Base-by-base conservation (phyloP, 2,329 filamentous ascomycete species). In the Akanthomyces muscarius region DNA sequence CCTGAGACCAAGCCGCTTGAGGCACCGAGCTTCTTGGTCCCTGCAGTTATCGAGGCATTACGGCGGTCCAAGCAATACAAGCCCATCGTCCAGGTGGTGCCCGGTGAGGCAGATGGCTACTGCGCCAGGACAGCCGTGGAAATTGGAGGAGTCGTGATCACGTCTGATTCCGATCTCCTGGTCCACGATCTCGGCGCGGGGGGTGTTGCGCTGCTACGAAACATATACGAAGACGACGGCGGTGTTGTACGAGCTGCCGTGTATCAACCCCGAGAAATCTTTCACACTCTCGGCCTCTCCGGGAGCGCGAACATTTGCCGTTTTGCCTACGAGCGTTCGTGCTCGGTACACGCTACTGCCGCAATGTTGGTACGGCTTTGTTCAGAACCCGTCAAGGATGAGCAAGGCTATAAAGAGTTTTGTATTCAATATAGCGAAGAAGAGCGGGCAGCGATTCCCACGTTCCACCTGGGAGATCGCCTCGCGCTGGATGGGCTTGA, bases 131-230 rank as follows among this genome's bases (percentile, higher is more conserved):
- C 86, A 60, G 81, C 90, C 7, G 80, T 79, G n/a, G 66, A 77
- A 2, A 71, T 79, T 36, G 79, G 81, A 2, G 85, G 84, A 0
- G 77, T 80, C 1, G 82, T 92, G 16, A 75, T 97, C 7, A 96
- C 92, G 0, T 88, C 86, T n/a, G 94, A 98, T 70, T 96, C 92
- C 0, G 94, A 98, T 71, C 80, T 97, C 10, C 78, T 96, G 0
- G 81, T 94, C 0, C 88, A 93, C 71, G 83, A 91, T 63, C 80
- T 94, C 10, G 88, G 87, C 0, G 66, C 81, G 1, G 89, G 89
- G 0, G 78, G 80, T 1, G 86, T 96, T 0, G 78, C 87, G 0
- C 88, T 94, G 63, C 83, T 96, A 36, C 80, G 83, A 62, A 88
- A 91, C 54, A 73, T 94, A 1, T 80, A 84, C 41, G 41, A 71